phyloP scores from a whole-genome alignment of 768 basidiomycete genomes.

The Termitomyces sp. region DNA sequence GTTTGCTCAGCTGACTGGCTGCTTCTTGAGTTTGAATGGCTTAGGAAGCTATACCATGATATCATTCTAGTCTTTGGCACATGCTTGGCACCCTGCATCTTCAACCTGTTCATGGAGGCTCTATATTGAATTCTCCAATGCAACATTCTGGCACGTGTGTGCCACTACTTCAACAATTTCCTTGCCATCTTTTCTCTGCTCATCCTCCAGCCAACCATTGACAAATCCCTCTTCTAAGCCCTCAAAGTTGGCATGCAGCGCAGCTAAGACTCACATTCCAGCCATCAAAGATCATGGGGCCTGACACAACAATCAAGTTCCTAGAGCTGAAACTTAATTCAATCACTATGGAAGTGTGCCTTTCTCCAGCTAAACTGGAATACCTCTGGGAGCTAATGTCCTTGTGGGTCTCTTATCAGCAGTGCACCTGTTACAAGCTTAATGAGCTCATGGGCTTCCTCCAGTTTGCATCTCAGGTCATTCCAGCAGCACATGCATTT shows the following conservation, averaged over 20 bases:
- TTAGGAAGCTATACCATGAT: constrained; percentile 22
- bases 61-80: constrained; percentile 31
- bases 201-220: background rate
- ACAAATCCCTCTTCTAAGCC: background rate
- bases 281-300: background rate
- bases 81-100: constrained; percentile 32
- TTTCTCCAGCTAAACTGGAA: background rate
- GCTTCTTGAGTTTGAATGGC: constrained; percentile 29
- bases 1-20: constrained; percentile 26
- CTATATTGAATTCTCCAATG: constrained; percentile 35
- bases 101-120: constrained; percentile 35
- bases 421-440: no score
- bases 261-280: background rate
- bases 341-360: background rate
- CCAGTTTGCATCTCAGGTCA: no score
- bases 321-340: background rate
- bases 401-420: no score
- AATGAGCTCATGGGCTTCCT: no score
- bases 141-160: constrained; percentile 26
- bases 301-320: background rate
- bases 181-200: constrained; percentile 5
- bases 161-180: constrained; percentile 35
- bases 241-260: background rate
- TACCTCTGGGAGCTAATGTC: no score
- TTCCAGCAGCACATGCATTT: no score